phyloP scores from a whole-genome alignment of 441 rosid species.

The Breynia disticha region DNA sequence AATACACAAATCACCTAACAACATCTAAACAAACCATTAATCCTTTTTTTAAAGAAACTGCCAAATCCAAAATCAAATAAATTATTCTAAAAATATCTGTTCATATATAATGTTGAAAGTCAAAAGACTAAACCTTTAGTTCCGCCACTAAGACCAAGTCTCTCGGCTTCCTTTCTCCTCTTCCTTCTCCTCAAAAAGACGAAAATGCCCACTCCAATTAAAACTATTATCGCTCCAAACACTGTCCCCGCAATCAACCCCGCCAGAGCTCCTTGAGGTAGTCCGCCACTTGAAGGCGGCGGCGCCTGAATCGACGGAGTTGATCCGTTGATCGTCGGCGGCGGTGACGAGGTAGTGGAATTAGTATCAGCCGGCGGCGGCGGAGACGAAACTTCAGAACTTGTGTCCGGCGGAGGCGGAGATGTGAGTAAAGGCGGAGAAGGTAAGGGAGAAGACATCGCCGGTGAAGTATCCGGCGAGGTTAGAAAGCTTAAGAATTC shows the following conservation, averaged over 20 bases:
- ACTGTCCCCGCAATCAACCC: constrained; percentile 37
- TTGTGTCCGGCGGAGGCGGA: background rate
- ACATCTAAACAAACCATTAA: too few relatives aligned
- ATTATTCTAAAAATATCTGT: background rate
- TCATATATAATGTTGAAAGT: background rate
- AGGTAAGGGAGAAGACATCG: background rate
- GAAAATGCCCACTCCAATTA: constrained; percentile 38
- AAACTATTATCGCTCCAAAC: constrained; percentile 45
- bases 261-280: constrained; percentile 20
- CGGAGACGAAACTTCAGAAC: background rate
- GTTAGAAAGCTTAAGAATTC: too few relatives aligned
- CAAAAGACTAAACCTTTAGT: constrained; percentile 22
- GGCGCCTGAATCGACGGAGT: background rate
- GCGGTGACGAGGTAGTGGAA: background rate
- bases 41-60: background rate
- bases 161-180: constrained; percentile 32
- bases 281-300: background rate
- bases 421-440: background rate
- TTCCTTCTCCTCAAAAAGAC: constrained; percentile 29
- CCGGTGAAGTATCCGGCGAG: background rate
- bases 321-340: background rate
- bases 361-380: background rate
- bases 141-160: constrained; percentile 5
- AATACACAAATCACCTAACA: too few relatives aligned
- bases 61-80: background rate